Conservation (phyloP, 257 asterid genomes). For the Dorcoceras hygrometricum region DNA sequence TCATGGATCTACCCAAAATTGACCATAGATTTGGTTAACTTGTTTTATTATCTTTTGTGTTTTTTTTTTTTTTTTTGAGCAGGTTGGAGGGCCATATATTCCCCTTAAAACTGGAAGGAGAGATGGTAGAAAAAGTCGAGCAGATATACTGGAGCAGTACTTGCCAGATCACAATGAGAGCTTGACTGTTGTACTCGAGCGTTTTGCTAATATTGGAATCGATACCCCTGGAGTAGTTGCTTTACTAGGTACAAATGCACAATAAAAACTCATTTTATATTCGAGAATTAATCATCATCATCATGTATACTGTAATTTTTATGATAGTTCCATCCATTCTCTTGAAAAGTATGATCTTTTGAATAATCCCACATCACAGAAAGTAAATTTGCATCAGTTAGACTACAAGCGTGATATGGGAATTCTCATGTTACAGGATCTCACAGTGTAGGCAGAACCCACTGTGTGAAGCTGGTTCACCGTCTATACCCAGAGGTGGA, state of each 20-base stretch:
- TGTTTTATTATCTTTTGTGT: too few species aligned
- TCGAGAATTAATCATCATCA: not conserved
- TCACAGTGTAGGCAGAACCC: constrained; percentile 96
- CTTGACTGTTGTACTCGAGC: constrained; percentile 73
- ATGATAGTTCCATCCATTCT: not conserved
- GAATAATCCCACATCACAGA: not conserved
- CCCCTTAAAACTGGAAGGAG: constrained; percentile 90
- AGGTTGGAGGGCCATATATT: constrained; percentile 92
- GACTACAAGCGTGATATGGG: not conserved
- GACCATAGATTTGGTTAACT: too few species aligned
- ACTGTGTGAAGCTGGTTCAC: constrained; percentile 93
- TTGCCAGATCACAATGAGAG: constrained; percentile 97
- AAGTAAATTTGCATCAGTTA: not conserved
- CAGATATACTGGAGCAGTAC: constrained; percentile 66
- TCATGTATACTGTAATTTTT: too few species aligned
- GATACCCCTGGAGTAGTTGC: constrained; percentile 87
- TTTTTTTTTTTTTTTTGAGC: constrained; percentile 1
- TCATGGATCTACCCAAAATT: not conserved
- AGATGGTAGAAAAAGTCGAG: constrained; percentile 90
- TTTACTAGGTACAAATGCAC: constrained; percentile 52
- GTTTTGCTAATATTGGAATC: constrained; percentile 71
- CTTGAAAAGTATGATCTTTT: not conserved
- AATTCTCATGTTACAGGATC: constrained; percentile 43
- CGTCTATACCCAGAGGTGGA: constrained; percentile 93
- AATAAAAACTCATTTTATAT: not conserved